Evolutionary conservation across 2,329 filamentous ascomycete species (phyloP), one percentile per base, ranked within the genome.

Genomic region (Alternaria panax): DNA sequence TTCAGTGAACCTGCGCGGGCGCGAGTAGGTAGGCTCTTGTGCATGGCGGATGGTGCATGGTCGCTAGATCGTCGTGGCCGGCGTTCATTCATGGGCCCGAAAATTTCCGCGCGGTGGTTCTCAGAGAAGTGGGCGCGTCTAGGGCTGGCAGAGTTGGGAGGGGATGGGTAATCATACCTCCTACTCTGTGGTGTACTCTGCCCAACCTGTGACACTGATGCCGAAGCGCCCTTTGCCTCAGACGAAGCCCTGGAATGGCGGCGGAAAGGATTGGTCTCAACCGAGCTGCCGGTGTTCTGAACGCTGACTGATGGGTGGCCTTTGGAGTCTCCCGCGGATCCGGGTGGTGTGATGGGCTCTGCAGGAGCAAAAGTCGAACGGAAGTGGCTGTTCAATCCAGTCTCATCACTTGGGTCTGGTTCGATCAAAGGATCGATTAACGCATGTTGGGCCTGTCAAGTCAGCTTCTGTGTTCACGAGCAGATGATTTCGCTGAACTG

Each of bases 381-480:
- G 69, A 87, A 85, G 63, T 86, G 86, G 4, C 82, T 81, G 59
- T 86, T 86, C n/a, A 85, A 85, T 45, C 89, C 88, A 47, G 87
- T 90, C 72, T 90, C 87, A 62, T 89, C 85, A 60, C 83, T 86
- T 14, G 90, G 90, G 62, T 91, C 87, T 9, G 88, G 88, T 22
- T 84, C 88, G 68, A 83, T 87, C 62, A 92, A 80, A 64, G 90
- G 90, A 68, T 90, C 88, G 65, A 92, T 85, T 43, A 92, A 81
- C 71, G 90, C 88, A 70, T 86, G 84, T 53, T 84, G 81, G 42
- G 89, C 88, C 89, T 92, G 63, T 11, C 51, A 59, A 41, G 57
- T 70, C 30, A 67, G 60, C 42, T 41, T 48, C 27, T 20, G 22
- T 32, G 16, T 36, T 11, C 22, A 40, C 20, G 24, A 12, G 14